Evolutionary conservation across 1,284 basidiomycete genomes (phyloP), one percentile per base, ranked within the genome.

Genomic region (Puccinia novopanici): DNA sequence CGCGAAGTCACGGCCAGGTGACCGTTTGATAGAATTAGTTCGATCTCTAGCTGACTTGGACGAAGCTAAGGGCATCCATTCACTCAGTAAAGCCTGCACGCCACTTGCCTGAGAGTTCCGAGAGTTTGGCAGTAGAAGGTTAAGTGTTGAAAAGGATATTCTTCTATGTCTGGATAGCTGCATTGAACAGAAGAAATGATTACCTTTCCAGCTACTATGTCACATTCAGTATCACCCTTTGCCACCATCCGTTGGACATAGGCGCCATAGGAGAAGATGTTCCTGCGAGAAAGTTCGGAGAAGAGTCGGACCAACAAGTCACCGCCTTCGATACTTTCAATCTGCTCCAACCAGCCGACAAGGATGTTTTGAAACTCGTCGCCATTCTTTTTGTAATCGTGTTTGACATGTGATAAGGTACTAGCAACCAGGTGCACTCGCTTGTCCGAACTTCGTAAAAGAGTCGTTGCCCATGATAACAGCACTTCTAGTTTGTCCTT

Each of bases 201-300:
- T 55, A 81, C 79, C 65, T 81, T 81, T 30, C 79, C 72, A n/a
- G 63, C 72, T 34, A 81, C 15, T 15, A 75, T 68, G 37, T 81
- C 79, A 34, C 61, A 59, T 57, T 81, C 79, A 40, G 70, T 80
- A 55, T 80, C 78, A 52, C 79, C 79, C 75, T 74, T 81, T 15
- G 79, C 79, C 22, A 81, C 79, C 79, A 81, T 74, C 22, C 72
- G 55, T 59, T 81, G 79, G 10, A 81, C 71, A 24, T 81, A 81
- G 54, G 71, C 72, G 19, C 79, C 72, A 54, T 75, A 81, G n/a
- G 79, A 81, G 42, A 81, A 81, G 2, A 81, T 70, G 24, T 59
- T 75, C 10, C 57, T 59, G 24, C 61, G 71, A 24, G 79, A 81
- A 30, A 81, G 72, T 61, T 81, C 79, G 8, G 79, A 81, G 48